Base-by-base conservation (phyloP, 2,329 filamentous ascomycete genomes). In the Polytolypa hystricis region DNA sequence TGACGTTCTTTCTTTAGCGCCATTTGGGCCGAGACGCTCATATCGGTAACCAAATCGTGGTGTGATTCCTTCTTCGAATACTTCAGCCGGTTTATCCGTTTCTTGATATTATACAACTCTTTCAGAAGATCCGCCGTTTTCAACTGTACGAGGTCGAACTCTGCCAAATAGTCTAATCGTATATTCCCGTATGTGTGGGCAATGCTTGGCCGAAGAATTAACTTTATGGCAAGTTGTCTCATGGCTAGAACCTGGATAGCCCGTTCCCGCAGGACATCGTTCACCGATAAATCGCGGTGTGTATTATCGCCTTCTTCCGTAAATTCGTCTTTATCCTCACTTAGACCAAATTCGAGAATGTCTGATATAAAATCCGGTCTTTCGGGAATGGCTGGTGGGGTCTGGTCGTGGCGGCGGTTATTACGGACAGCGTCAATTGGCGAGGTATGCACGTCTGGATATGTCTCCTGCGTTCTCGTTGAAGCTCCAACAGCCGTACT, bases 241-340 rank as follows among this genome's bases (percentile, higher is more conserved):
- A 61, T 37, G 11, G 58, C 60, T 8, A 64, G 45, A 31, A 54
- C 56, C 33, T 57, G 57, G 11, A 64, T 56, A 19, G 55, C 59
- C 36, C 61, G 59, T 20, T 52, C 48, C 12, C 57, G 54, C 28
- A 55, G 33, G 20, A 47, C 33, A 37, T 56, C 56, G 10, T 43
- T n/a, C 3, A 8, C 17, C 14, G 17, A 36, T 23, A 21, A 15
- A 25, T 33, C 20, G 23, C 30, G 35, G 19, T 34, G 31, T 32
- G 18, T 23, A 19, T 15, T 8, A 16, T 19, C 26, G 16, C 27
- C 23, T 8, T 38, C 25, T 30, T 31, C 19, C 12, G 27, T 11
- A 26, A 25, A 5, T 11, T 4, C 15, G 15, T 37, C 28, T 20
- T 15, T 17, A 5, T 20, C 18, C 18, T 31, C 20, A 7, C 25